Evolutionary conservation across 108 stramenopile species (phyloP).

Genomic region (Nitzschia sp.): DNA sequence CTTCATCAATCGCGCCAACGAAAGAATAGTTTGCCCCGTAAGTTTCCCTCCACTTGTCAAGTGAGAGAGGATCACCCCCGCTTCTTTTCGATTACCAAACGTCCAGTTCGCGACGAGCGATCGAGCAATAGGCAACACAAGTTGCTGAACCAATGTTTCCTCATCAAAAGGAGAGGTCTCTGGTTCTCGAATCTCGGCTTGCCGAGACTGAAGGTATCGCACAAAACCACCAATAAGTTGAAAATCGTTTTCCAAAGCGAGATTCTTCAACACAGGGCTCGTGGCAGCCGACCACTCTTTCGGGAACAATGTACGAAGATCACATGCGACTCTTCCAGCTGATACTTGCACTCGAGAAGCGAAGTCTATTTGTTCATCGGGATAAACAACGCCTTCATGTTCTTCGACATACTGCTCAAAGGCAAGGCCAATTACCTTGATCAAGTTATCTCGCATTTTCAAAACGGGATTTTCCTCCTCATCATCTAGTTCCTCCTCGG

Average conservation of each 20-base stretch:
- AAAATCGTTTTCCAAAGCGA: slow-evolving; percentile 61
- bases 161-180: slow-evolving; percentile 23
- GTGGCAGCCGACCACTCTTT: slow-evolving; percentile 56
- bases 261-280: slow-evolving; percentile 52
- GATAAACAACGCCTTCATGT: slow-evolving; percentile 34
- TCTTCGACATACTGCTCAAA: slow-evolving; percentile 72
- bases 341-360: slow-evolving; percentile 49
- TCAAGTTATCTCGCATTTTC: slow-evolving; percentile 55
- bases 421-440: slow-evolving; percentile 59
- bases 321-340: slow-evolving; percentile 55
- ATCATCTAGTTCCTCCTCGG: slow-evolving; percentile 17
- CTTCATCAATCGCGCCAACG: slow-evolving; percentile 50
- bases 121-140: slow-evolving; percentile 66
- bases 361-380: slow-evolving; percentile 60
- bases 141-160: slow-evolving; percentile 6
- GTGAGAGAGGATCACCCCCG: slow-evolving; percentile 67
- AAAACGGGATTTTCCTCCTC: slow-evolving; percentile 49
- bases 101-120: slow-evolving; percentile 67
- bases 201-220: slow-evolving; percentile 60
- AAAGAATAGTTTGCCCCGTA: slow-evolving; percentile 46
- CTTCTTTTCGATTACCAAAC: slow-evolving; percentile 75
- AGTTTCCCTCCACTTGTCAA: slow-evolving; percentile 52
- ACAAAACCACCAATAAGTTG: slow-evolving; percentile 64
- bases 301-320: slow-evolving; percentile 69
- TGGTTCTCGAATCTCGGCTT: slow-evolving; percentile 25